Percentiles rank a stretch among this genome's conserved stretches.
phyloP scores from a whole-genome alignment of 2,329 filamentous ascomycete species.

The Aspergillus fructus region DNA sequence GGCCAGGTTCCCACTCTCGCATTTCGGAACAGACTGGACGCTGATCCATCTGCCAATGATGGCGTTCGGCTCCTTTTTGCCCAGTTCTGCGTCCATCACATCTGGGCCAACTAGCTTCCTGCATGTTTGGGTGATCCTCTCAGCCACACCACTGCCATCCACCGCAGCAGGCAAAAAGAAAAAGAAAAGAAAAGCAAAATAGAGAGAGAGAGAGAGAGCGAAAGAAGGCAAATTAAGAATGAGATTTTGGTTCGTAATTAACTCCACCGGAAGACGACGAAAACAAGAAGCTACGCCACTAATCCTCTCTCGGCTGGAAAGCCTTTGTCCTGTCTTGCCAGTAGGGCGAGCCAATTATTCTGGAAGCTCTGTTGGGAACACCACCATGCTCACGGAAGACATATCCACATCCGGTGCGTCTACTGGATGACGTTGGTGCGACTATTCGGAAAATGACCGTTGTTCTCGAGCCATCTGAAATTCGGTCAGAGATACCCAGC shows the following conservation, averaged over 20 bases:
- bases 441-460: constrained; percentile 15
- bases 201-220: not conserved
- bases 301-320: constrained; percentile 14
- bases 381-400: constrained; percentile 6
- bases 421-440: constrained; percentile 12
- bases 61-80: constrained; percentile 17
- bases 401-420: constrained; percentile 10
- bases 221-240: constrained; percentile 3
- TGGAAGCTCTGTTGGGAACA: constrained; percentile 22
- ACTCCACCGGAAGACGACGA: constrained; percentile 2
- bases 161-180: constrained; percentile 1
- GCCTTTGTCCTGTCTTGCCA: constrained; percentile 17
- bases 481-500: constrained; percentile 7
- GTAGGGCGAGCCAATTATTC: constrained; percentile 19
- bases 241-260: not conserved
- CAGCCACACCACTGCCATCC: constrained; percentile 21
- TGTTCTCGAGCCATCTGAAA: constrained; percentile 7
- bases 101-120: constrained; percentile 32
- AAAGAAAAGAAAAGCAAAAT: no score
- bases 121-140: constrained; percentile 27
- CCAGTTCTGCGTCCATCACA: constrained; percentile 22
- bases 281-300: not conserved
- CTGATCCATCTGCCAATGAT: constrained; percentile 17
- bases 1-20: constrained; percentile 9
- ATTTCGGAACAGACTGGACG: constrained; percentile 13